Evolutionary conservation across 2,329 filamentous ascomycete genomes (phyloP), one percentile per base, ranked within the genome.

Genomic region (Penicillium olsonii): DNA sequence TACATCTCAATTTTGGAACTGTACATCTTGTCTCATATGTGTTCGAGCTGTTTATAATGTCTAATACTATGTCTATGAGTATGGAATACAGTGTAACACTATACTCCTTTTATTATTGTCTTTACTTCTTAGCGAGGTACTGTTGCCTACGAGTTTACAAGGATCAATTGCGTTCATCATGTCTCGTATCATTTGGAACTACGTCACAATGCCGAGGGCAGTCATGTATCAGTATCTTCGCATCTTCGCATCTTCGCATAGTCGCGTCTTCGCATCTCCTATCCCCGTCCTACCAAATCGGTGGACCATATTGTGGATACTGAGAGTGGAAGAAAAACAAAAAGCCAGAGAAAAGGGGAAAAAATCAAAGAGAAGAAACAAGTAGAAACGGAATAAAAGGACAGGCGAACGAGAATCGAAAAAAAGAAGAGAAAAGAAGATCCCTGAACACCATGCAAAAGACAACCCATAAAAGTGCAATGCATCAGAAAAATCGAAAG

Each of bases 391-490:
- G 52, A 51, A 48, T 53, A 55, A n/a, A 15, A n/a, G n/a, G n/a
- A n/a, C n/a, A n/a, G n/a, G n/a, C n/a, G n/a, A n/a, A n/a, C n/a
- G n/a, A n/a, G n/a, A n/a, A n/a, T n/a, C n/a, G 12, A 31, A 49
- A 34, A 41, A 41, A 56, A 37, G 7, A 34, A 4, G 47, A 55
- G 26, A 11, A 39, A 6, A 47, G 46, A 53, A 24, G 50, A 48
- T n/a, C 53, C 56, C 42, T 17, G 35, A 57, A 62, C 62, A 51
- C 62, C 62, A 62, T 63, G 60, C 60, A 59, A 48, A 41, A 42
- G 12, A 51, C 26, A 50, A 43, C 34, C 37, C 22, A 53, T 33
- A 33, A 50, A 41, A 38, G 26, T 42, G 37, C 51, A 45, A 57
- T 57, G 54, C 53, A 57, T 46, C 37, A 37, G 22, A 24, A 50